These are phyloP conservation scores for Yarrowia deformans DNA, from an alignment of 805 yeast species.

Conservation along the genomic window DNA sequence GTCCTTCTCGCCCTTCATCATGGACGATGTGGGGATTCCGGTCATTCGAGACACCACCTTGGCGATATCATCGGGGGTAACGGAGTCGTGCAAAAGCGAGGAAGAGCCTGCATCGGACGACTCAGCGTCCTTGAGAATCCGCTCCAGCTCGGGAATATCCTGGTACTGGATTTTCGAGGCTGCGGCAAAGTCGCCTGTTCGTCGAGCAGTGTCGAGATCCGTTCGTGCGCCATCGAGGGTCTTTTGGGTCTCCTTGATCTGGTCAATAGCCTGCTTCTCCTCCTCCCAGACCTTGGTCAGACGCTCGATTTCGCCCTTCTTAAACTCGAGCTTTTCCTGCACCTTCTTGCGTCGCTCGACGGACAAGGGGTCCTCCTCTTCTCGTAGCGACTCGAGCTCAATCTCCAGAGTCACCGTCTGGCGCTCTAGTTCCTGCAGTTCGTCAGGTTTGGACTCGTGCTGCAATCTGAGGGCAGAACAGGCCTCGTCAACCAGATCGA, in stretches of 20 bases:
- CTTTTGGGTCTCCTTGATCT: conserved; percentile 78
- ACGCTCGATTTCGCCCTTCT: conserved; percentile 69
- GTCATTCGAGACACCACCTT: conserved; percentile 92
- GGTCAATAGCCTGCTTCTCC: conserved; percentile 78
- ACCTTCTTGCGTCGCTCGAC: conserved; percentile 77
- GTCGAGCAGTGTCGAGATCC: conserved; percentile 81
- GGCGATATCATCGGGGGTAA: conserved; percentile 93
- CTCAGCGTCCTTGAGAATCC: conserved; percentile 63
- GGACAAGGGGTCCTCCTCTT: conserved; percentile 88
- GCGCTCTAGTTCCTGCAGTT: conserved; percentile 86
- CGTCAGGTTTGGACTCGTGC: conserved; percentile 97
- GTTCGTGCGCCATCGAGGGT: conserved; percentile 83
- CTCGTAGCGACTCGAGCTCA: conserved; percentile 90
- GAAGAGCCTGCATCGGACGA: conserved; percentile 51
- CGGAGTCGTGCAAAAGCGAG: conserved; percentile 81
- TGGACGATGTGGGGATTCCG: conserved; percentile 90
- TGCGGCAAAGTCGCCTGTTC: conserved; percentile 82
- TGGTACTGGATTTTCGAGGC: conserved; percentile 93
- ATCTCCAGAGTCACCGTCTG: conserved; percentile 92
- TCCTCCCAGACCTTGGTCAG: conserved; percentile 86
- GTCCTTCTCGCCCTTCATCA: conserved; percentile 94
- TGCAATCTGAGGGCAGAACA: conserved; percentile 93
- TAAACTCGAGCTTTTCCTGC: conserved; percentile 68
- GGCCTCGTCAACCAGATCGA: conserved; percentile 95
- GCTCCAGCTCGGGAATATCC: conserved; percentile 80